A percentile compares a stretch with the other conserved stretches of the same genome.
Evolutionary conservation across 805 yeast genomes (phyloP).

Genomic region (Wickerhamomyces alni): DNA sequence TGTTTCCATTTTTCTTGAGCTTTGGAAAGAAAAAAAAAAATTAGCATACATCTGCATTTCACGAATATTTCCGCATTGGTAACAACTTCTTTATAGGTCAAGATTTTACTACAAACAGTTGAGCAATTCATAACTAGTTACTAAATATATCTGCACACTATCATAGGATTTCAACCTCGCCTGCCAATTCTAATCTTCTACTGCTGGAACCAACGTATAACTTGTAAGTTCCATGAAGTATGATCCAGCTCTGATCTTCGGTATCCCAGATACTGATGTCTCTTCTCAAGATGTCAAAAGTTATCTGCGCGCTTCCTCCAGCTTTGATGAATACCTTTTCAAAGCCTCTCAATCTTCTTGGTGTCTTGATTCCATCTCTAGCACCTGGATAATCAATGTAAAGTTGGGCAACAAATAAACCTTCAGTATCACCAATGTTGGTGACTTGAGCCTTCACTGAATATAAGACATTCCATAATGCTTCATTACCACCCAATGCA

Average conservation of each 20-base stretch:
- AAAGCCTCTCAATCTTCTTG: slow-evolving; percentile 49
- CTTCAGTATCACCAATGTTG: slow-evolving; percentile 41
- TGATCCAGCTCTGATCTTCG: slow-evolving; percentile 49
- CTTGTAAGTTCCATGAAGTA: slow-evolving; percentile 35
- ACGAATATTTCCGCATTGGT: neutral
- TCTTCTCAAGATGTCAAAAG: slow-evolving; percentile 41
- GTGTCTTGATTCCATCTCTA: slow-evolving; percentile 37
- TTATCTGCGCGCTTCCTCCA: slow-evolving; percentile 31
- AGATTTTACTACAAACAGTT: neutral
- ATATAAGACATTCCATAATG: slow-evolving; percentile 48
- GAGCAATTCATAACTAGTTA: no score
- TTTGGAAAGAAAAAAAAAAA: neutral
- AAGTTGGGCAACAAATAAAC: slow-evolving; percentile 36
- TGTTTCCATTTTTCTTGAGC: neutral
- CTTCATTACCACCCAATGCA: slow-evolving; percentile 55
- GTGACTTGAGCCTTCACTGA: slow-evolving; percentile 38
- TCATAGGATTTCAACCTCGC: slow-evolving; percentile 26
- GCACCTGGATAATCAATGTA: slow-evolving; percentile 42
- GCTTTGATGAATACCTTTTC: slow-evolving; percentile 45
- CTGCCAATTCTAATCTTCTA: slow-evolving; percentile 39
- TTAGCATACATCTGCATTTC: neutral
- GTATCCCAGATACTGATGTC: slow-evolving; percentile 56
- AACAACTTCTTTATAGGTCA: no score
- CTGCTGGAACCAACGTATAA: slow-evolving; percentile 46
- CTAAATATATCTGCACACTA: no score